These are phyloP conservation scores for Nicotiana obtusifolia DNA, from an alignment of 257 asterid genomes.

Conservation along the genomic window DNA sequence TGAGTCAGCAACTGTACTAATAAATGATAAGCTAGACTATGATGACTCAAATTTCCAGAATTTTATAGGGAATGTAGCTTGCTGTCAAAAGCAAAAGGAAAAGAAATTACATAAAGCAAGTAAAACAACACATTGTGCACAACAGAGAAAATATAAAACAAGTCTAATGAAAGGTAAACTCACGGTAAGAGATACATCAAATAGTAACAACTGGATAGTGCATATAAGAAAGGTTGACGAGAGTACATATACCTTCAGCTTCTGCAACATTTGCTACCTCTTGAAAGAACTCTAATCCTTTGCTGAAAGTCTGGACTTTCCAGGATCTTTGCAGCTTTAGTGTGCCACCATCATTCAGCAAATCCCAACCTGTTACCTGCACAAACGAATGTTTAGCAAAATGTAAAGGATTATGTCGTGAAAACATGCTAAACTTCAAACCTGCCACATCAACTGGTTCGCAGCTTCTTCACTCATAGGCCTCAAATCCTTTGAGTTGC, in stretches of 20 bases:
- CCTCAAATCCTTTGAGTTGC: conserved; percentile 29
- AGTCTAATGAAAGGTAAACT: background rate
- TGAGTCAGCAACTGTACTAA: background rate
- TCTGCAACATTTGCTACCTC: conserved; percentile 85
- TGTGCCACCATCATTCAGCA: conserved; percentile 55
- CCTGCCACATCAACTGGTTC: conserved; percentile 27
- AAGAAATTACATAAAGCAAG: background rate
- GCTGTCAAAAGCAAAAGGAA: background rate
- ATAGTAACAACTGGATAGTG: background rate
- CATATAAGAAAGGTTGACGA: background rate
- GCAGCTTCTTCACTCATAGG: conserved; percentile 41
- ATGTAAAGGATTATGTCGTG: background rate
- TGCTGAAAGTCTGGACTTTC: conserved; percentile 83
- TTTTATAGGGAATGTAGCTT: background rate
- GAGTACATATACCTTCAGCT: conserved; percentile 57
- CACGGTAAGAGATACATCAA: background rate
- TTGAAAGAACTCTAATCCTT: conserved; percentile 80
- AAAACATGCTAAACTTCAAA: conserved; percentile 1
- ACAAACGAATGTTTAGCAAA: conserved; percentile 4
- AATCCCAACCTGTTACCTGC: conserved; percentile 84
- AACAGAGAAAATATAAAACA: background rate
- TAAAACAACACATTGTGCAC: background rate
- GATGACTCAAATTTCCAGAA: background rate
- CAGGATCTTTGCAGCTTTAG: conserved; percentile 72
- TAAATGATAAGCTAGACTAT: background rate